Percentiles rank a stretch among this genome's conserved stretches.
phyloP scores from a whole-genome alignment of 495 filamentous ascomycete genomes.

The Lineolata rhizophorae region DNA sequence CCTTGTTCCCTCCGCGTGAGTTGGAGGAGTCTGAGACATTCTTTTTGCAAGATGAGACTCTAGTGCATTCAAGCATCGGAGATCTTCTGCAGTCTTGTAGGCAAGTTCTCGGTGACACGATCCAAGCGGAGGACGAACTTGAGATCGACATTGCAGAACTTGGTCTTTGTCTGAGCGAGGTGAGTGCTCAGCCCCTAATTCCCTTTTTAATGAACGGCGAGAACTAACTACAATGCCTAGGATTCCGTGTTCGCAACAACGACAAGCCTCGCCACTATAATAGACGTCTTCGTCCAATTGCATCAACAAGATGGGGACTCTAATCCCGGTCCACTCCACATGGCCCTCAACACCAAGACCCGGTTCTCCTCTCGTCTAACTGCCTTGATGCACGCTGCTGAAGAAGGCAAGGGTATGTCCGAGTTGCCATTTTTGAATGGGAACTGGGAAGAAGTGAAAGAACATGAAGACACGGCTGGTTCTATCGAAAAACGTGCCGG shows the following conservation, averaged over 20 bases:
- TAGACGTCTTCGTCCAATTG: conserved; percentile 34
- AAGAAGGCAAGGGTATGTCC: conserved; percentile 36
- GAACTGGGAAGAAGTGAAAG: too few species aligned
- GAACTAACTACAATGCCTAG: conserved; percentile 11
- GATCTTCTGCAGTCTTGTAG: conserved; percentile 44
- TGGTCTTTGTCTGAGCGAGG: conserved; percentile 51
- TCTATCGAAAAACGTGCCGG: too few species aligned
- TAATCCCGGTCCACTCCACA: conserved; percentile 30
- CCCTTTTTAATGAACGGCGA: background rate
- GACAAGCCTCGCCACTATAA: conserved; percentile 30
- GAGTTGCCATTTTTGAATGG: conserved; percentile 11
- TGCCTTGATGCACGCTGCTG: conserved; percentile 22
- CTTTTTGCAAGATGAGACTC: conserved; percentile 45
- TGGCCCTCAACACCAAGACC: conserved; percentile 28
- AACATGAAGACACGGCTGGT: too few species aligned
- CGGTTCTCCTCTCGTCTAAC: conserved; percentile 27
- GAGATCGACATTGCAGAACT: conserved; percentile 43
- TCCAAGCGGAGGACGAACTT: conserved; percentile 45
- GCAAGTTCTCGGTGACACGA: conserved; percentile 40
- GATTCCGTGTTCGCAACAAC: conserved; percentile 22
- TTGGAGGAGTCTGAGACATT: conserved; percentile 46
- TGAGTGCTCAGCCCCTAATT: conserved; percentile 17
- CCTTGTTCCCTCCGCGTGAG: conserved; percentile 43
- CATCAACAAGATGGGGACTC: conserved; percentile 35
- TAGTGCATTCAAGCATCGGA: conserved; percentile 32